phyloP scores from a whole-genome alignment of 495 filamentous ascomycete species.

The Astrothelium macrocarpum region DNA sequence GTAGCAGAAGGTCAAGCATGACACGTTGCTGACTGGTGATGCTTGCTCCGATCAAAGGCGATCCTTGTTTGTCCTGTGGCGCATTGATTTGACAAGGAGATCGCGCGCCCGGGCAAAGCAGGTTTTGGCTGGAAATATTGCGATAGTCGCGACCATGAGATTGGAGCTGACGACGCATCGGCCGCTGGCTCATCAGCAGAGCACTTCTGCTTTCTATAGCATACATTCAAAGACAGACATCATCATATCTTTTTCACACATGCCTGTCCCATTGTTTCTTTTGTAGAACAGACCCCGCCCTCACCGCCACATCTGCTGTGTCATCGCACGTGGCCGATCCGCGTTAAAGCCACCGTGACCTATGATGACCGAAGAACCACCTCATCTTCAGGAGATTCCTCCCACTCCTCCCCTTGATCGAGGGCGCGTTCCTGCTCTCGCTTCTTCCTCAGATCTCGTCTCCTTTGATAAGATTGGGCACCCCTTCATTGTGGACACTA shows the following conservation, averaged over 20 bases:
- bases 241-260: too few species aligned
- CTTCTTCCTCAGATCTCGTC: not conserved
- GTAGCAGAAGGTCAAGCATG: too few species aligned
- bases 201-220: not conserved
- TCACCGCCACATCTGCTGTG: not conserved
- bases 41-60: not conserved
- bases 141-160: not conserved
- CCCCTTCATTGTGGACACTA: slow-evolving; percentile 4
- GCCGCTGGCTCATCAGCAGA: not conserved
- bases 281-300: not conserved
- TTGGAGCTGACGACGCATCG: not conserved
- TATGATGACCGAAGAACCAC: slow-evolving; percentile 1
- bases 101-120: not conserved
- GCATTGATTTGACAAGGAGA: not conserved
- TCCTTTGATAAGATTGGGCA: slow-evolving; percentile 2
- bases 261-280: not conserved
- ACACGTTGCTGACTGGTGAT: too few species aligned
- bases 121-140: not conserved
- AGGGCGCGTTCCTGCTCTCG: not conserved
- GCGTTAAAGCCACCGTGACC: slow-evolving; percentile 3
- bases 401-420: not conserved
- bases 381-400: not conserved
- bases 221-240: not conserved
- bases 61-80: not conserved
- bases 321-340: not conserved